Conservation (phyloP, 345 rosid genomes). For the Mangifera indica region DNA sequence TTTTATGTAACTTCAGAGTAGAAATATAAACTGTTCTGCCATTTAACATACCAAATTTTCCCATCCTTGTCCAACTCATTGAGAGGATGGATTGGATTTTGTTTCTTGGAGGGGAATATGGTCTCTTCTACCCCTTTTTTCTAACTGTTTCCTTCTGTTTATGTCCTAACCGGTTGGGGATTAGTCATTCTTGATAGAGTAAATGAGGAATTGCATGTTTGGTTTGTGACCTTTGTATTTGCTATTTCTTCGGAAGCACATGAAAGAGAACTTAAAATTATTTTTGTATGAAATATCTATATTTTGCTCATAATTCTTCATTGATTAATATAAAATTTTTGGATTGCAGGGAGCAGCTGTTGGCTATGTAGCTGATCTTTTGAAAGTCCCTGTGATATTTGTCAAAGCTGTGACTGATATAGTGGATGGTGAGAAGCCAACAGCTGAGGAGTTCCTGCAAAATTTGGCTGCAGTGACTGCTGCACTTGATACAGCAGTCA, state of each 20-base stretch:
- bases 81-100: too few relatives aligned
- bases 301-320: slow-evolving; percentile 6
- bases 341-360: slow-evolving; percentile 74
- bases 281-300: not conserved
- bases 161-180: too few relatives aligned
- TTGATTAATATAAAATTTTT: not conserved
- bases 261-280: not conserved
- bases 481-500: slow-evolving; percentile 55
- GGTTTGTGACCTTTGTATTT: not conserved
- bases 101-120: too few relatives aligned
- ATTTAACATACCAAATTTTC: too few relatives aligned
- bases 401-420: slow-evolving; percentile 85
- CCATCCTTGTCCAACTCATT: too few relatives aligned
- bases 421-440: slow-evolving; percentile 75
- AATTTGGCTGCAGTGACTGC: slow-evolving; percentile 68
- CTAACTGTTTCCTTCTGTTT: too few relatives aligned
- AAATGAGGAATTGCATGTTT: not conserved
- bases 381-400: slow-evolving; percentile 75
- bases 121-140: too few relatives aligned
- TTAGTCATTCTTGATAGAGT: not conserved
- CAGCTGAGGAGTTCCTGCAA: slow-evolving; percentile 74
- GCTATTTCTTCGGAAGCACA: not conserved
- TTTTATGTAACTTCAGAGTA: too few relatives aligned
- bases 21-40: too few relatives aligned
- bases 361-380: slow-evolving; percentile 79